Evolutionary conservation across 1,284 basidiomycete genomes (phyloP).

Genomic region (Ceratorhiza oryzae-sativae): DNA sequence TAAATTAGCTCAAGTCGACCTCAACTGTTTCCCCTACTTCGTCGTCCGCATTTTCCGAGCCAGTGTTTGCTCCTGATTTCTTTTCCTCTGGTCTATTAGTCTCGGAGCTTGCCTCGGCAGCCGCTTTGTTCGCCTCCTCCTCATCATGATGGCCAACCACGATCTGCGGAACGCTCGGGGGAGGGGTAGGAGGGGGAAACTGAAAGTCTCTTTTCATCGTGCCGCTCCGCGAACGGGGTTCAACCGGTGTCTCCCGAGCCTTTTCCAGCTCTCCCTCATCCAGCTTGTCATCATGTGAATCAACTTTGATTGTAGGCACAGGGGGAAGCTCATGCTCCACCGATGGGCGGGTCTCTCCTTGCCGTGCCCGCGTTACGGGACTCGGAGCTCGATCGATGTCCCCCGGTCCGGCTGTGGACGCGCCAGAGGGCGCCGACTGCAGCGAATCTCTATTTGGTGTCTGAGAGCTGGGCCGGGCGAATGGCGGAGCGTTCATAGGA

Average conservation of each 20-base stretch:
- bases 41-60: constrained; percentile 14
- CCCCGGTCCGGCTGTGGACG: background rate
- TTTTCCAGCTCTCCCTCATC: constrained; percentile 53
- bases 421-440: constrained; percentile 54
- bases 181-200: constrained; percentile 62
- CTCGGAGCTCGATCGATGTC: constrained; percentile 16
- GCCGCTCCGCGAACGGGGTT: constrained; percentile 55
- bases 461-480: constrained; percentile 52
- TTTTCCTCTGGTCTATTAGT: background rate
- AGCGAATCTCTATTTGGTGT: constrained; percentile 62
- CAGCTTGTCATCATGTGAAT: constrained; percentile 47
- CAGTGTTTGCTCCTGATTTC: background rate
- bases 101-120: background rate
- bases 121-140: background rate
- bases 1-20: constrained; percentile 27
- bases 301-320: constrained; percentile 46
- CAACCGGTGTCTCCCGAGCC: constrained; percentile 41
- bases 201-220: constrained; percentile 81
- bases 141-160: constrained; percentile 31
- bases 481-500: constrained; percentile 62
- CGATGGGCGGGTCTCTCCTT: background rate
- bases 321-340: constrained; percentile 52
- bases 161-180: constrained; percentile 34
- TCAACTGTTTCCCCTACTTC: constrained; percentile 33
- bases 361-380: constrained; percentile 15